Base-by-base conservation (phyloP, 2,329 filamentous ascomycete species). In the Drechmeria coniospora region DNA sequence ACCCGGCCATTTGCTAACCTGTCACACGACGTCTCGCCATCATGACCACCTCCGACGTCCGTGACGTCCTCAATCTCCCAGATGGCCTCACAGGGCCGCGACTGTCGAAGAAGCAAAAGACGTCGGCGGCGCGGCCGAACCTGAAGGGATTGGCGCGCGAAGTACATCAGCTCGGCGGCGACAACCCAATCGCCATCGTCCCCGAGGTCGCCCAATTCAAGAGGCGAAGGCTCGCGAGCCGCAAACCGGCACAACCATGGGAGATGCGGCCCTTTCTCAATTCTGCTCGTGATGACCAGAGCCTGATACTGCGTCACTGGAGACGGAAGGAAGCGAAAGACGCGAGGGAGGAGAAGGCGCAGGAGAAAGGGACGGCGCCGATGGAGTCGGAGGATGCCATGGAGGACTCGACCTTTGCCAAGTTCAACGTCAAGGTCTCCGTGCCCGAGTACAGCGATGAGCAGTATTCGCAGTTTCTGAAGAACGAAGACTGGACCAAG, bases 31-130 rank as follows among this genome's bases (percentile, higher is more conserved):
- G 5, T 13, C 10, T 25, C 7, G 10, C 38, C 44, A 61, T 44
- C 37, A 81, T 81, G 75, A 65, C 76, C 35, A 77, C 77, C 36
- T 69, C 74, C 51, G 83, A 92, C 63, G 72, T 92, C 42, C 82
- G 80, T 58, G 83, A 92, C 51, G 81, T 92, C 48, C 73, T 92
- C 46, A 82, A 86, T 52, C 63, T 92, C 49, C 76, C 77, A 27
- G 75, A 74, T 18, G 55, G 59, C 34, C 43, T 56, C 27, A 44
- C 57, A 27, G 57, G 54, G 28, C 46, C 61, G 29, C 58, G 76
- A 36, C 71, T 74, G 22, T 56, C 68, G 23, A 92, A 90, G 59
- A 86, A 87, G 49, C 73, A 77, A 43, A 84, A 79, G 49, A 59
- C 69, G 6, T 59, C 65, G 11, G 68, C 65, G 25, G 68, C 74